These are phyloP conservation scores for Hypoxylon sp. DNA, from an alignment of 2,329 filamentous ascomycete genomes.

Conservation along the genomic window DNA sequence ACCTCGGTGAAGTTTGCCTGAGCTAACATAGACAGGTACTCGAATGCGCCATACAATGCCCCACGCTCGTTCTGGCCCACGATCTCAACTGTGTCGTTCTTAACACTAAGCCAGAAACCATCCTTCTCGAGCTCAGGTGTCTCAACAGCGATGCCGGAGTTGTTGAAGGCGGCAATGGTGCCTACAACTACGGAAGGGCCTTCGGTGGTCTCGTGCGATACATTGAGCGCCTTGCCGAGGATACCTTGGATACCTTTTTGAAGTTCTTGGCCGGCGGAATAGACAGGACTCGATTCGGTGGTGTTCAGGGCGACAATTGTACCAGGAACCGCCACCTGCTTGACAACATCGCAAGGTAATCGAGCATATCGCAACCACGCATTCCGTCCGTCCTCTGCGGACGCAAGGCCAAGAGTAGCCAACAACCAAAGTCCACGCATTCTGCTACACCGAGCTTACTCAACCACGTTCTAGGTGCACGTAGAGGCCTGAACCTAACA, in stretches of 20 bases:
- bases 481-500: conserved; percentile 8
- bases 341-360: conserved; percentile 57
- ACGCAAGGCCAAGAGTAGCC: conserved; percentile 56
- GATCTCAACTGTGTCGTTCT: conserved; percentile 66
- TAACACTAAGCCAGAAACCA: conserved; percentile 72
- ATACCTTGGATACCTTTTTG: conserved; percentile 70
- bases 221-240: conserved; percentile 63
- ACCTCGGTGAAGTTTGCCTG: conserved; percentile 62
- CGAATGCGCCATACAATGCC: conserved; percentile 77
- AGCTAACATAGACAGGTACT: conserved; percentile 74
- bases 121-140: conserved; percentile 65
- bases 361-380: conserved; percentile 77
- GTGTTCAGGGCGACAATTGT: conserved; percentile 68
- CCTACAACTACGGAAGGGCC: conserved; percentile 63
- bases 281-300: conserved; percentile 68
- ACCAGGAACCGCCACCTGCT: conserved; percentile 61
- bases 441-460: conserved; percentile 21
- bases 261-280: conserved; percentile 72
- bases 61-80: conserved; percentile 76
- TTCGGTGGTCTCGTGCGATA: conserved; percentile 46
- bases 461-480: conserved; percentile 8
- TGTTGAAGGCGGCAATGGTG: conserved; percentile 61
- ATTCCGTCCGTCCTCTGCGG: conserved; percentile 72
- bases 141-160: conserved; percentile 55
- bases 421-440: conserved; percentile 53